A percentile compares a stretch with the other conserved stretches of the same genome.
Conservation (phyloP, 768 basidiomycete genomes). For the Multifurca ochricompacta region DNA sequence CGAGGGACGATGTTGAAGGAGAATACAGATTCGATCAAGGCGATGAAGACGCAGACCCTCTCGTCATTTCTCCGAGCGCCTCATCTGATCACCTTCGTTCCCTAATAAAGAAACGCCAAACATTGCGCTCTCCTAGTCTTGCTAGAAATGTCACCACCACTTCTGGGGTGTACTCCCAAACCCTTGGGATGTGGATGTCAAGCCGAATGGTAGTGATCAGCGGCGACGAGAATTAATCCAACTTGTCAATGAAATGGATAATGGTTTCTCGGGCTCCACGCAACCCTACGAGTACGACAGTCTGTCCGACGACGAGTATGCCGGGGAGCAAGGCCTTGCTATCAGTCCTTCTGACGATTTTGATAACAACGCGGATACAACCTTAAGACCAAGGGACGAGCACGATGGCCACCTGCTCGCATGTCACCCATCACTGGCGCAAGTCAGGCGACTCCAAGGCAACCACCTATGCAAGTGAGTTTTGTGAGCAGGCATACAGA, state of each 20-base stretch:
- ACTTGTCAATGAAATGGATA: constrained; percentile 15
- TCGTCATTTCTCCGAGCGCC: constrained; percentile 3
- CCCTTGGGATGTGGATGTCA: constrained; percentile 4
- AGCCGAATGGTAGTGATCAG: constrained; percentile 1
- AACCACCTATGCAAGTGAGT: neutral
- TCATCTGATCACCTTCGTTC: constrained; percentile 7
- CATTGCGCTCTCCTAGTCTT: neutral
- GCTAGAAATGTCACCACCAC: neutral
- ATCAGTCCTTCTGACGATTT: constrained; percentile 19
- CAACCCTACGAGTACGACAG: constrained; percentile 1
- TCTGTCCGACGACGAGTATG: constrained; percentile 9
- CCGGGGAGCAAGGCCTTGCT: constrained; percentile 28
- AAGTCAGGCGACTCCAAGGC: constrained; percentile 3
- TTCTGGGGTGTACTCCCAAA: constrained; percentile 8
- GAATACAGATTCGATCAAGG: constrained; percentile 1
- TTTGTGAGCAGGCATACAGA: neutral
- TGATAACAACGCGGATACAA: neutral
- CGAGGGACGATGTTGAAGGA: neutral
- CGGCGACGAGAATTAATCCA: constrained; percentile 15
- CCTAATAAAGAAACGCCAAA: constrained; percentile 9
- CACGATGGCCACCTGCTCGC: neutral
- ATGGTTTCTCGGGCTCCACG: neutral
- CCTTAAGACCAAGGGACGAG: neutral
- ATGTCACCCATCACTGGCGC: neutral
- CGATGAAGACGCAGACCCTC: constrained; percentile 1